Conservation (phyloP, 2,329 filamentous ascomycete genomes). For the Byssochlamys sp. region DNA sequence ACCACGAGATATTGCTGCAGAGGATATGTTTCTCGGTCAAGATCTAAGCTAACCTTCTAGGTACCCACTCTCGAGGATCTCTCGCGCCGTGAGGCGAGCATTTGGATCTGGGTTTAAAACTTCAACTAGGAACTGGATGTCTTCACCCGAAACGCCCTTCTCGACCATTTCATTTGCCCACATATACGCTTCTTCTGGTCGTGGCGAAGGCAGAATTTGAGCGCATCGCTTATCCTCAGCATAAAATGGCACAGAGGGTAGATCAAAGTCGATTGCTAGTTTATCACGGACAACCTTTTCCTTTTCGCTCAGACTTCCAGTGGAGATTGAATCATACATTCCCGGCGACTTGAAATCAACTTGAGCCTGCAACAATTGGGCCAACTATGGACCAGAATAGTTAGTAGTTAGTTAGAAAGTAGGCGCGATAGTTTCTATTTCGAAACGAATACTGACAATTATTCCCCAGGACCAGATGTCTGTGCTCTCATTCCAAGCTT, state of each 20-base stretch:
- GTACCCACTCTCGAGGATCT: conserved; percentile 11
- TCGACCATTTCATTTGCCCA: conserved; percentile 11
- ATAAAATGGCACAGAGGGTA: conserved; percentile 7
- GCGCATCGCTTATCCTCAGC: conserved; percentile 7
- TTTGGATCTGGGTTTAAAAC: conserved; percentile 9
- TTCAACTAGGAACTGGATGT: conserved; percentile 9
- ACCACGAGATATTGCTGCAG: too few species aligned
- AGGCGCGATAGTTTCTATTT: neutral
- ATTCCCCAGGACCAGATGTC: conserved; percentile 14
- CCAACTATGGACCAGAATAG: conserved; percentile 3
- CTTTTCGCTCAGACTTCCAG: conserved; percentile 7
- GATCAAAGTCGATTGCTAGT: conserved; percentile 10
- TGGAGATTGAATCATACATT: conserved; percentile 8
- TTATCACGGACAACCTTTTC: conserved; percentile 6
- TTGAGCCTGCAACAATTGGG: conserved; percentile 8
- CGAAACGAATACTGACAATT: conserved; percentile 5
- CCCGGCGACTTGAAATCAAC: conserved; percentile 9
- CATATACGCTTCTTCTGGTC: conserved; percentile 11
- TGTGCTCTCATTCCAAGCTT: conserved; percentile 9
- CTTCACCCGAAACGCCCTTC: conserved; percentile 11
- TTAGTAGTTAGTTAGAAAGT: neutral
- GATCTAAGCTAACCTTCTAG: neutral
- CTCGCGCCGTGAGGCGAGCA: conserved; percentile 6
- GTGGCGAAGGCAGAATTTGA: conserved; percentile 7
- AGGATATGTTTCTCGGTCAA: too few species aligned